Percentiles rank a stretch among this genome's conserved stretches.
Conservation (phyloP, 2,329 filamentous ascomycete species). For the Calonectria ilicicola region DNA sequence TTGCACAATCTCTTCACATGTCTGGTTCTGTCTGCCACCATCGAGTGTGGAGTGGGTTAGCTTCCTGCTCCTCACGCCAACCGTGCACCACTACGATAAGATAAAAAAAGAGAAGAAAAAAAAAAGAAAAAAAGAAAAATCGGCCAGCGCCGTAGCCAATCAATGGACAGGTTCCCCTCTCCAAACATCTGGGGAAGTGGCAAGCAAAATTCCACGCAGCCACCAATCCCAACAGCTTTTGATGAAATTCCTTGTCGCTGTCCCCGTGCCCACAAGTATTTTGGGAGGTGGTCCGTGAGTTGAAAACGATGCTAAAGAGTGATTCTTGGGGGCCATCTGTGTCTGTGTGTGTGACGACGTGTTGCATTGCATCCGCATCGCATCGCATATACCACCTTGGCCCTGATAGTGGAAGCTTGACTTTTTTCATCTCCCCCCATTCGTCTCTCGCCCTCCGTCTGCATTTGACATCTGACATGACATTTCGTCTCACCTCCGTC, state of each 20-base stretch:
- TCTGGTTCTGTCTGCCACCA: not conserved
- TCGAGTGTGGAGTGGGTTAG: not conserved
- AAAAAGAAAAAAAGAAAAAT: not conserved
- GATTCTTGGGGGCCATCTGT: not conserved
- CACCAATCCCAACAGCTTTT: constrained; percentile 14
- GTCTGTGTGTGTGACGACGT: not conserved
- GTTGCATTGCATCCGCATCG: not conserved
- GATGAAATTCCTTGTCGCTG: not conserved
- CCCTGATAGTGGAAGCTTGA: not conserved
- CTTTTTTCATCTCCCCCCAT: not conserved
- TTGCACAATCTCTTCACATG: constrained; percentile 3
- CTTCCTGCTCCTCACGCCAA: not conserved
- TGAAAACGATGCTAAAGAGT: not conserved
- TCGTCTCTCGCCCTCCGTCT: not conserved
- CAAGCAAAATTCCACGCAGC: not conserved
- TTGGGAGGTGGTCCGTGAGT: constrained; percentile 19
- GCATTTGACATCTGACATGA: not conserved
- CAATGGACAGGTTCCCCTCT: not conserved
- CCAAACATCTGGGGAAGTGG: not conserved
- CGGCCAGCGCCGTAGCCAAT: not conserved
- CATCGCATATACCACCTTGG: not conserved
- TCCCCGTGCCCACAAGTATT: constrained; percentile 14
- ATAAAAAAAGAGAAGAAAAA: not conserved
- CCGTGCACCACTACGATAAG: constrained; percentile 5
- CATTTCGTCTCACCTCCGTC: not conserved